Percentiles rank a stretch among this genome's conserved stretches.
Conservation (phyloP, 176 grass and related monocot genomes). For the Eragrostis curvula region DNA sequence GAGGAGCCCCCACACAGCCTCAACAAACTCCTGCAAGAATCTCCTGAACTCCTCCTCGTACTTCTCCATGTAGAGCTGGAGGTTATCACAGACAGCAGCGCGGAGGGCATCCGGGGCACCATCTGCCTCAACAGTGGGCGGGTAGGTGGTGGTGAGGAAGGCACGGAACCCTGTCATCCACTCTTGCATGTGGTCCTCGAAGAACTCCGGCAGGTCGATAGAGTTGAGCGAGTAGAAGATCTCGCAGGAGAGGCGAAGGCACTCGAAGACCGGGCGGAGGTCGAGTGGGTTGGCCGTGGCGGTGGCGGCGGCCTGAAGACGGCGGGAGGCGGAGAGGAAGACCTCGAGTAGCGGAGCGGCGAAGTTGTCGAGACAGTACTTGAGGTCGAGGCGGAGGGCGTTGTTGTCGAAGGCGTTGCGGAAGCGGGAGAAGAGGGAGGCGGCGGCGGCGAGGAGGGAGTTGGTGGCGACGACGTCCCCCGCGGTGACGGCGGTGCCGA, state of each 20-base stretch:
- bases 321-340: conserved; percentile 75
- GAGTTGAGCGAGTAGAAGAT: conserved; percentile 98
- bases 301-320: conserved; percentile 54
- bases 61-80: conserved; percentile 98
- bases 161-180: conserved; percentile 93
- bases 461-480: conserved; percentile 68
- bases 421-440: conserved; percentile 86
- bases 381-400: conserved; percentile 84
- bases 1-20: conserved; percentile 86
- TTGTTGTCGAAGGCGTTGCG: conserved; percentile 85
- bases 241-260: conserved; percentile 82
- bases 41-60: conserved; percentile 91
- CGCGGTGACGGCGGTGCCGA: conserved; percentile 50
- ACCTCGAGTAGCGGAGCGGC: conserved; percentile 82
- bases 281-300: conserved; percentile 52
- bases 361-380: conserved; percentile 89
- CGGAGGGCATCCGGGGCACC: conserved; percentile 75
- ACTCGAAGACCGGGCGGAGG: conserved; percentile 73
- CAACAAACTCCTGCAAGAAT: conserved; percentile 81
- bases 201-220: conserved; percentile 93
- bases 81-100: conserved; percentile 82
- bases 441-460: conserved; percentile 68
- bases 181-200: conserved; percentile 95
- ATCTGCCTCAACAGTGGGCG: conserved; percentile 61
- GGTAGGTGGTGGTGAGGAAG: conserved; percentile 79